Conservation (phyloP, 768 basidiomycete species). For the Boletales sp. region DNA sequence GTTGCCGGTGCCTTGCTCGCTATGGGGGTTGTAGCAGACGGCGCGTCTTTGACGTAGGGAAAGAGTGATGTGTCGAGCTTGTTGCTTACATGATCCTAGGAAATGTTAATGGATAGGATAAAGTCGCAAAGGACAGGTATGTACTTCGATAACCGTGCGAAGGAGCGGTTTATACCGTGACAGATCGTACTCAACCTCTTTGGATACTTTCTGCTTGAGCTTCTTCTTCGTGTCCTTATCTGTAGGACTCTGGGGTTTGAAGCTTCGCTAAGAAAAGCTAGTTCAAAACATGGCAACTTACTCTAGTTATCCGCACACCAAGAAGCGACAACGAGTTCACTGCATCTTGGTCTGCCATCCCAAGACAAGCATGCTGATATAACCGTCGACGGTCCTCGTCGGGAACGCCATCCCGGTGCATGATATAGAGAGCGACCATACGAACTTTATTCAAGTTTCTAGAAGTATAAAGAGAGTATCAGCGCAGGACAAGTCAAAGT, state of each 20-base stretch:
- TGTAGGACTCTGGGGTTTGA: conserved; percentile 49
- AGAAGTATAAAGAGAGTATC: conserved; percentile 4
- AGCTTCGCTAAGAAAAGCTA: neutral
- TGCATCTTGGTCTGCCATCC: conserved; percentile 88
- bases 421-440: conserved; percentile 92
- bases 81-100: conserved; percentile 76
- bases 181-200: conserved; percentile 96
- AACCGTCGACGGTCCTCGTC: conserved; percentile 93
- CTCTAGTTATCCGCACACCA: conserved; percentile 82
- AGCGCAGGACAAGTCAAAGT: neutral
- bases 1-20: conserved; percentile 44
- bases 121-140: neutral
- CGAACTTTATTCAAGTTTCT: conserved; percentile 93
- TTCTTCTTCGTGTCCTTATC: conserved; percentile 81
- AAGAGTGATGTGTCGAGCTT: conserved; percentile 77
- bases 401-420: conserved; percentile 95
- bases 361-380: conserved; percentile 91
- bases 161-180: conserved; percentile 89
- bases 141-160: conserved; percentile 78
- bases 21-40: conserved; percentile 46
- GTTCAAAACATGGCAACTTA: conserved; percentile 31
- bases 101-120: neutral
- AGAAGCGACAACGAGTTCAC: conserved; percentile 82
- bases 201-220: conserved; percentile 66
- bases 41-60: conserved; percentile 86